Base-by-base conservation (phyloP, 2,329 filamentous ascomycete genomes). In the Pestalotiopsis sp. region DNA sequence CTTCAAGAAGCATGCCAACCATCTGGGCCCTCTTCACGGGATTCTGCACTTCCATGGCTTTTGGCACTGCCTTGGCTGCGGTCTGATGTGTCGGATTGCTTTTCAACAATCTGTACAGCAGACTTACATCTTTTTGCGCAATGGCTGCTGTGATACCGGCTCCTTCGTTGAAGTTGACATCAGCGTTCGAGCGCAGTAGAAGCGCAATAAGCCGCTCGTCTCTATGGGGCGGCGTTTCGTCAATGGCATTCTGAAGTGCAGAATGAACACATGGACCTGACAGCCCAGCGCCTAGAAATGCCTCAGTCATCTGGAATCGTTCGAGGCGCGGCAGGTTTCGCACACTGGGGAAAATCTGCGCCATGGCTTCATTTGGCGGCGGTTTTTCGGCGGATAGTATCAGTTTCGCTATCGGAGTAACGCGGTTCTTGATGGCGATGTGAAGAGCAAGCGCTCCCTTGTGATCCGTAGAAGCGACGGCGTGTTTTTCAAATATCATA, bases 111-210 rank as follows among this genome's bases (percentile, higher is more conserved):
- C 77, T 78, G 17, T 80, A 77, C 1, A 89, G 73, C 0, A 89
- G 75, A 0, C 74, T 74, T 1, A 84, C 66, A 62, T 89, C 86
- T 38, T 79, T 81, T 66, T 85, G 83, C 1, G 75, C 70, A 20
- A 89, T 83, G 0, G 86, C 82, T 0, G 82, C 78, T 0, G 81
- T 75, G 14, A 89, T 78, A 2, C 81, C 82, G n/a, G 81, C 78
- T 0, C 86, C 85, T 30, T 84, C 81, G 56, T 85, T 84, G 66
- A 84, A 85, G 70, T 87, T 88, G 48, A 87, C 81, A 61, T 88
- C 86, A 3, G 84, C 84, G 14, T 84, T 82, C 68, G 86, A 79
- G 2, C 81, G 79, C 4, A 89, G 77, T 3, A 89, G 76, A 4
- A 89, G 78, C 6, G 81, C 79, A 66, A 89, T 85, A 11, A 89